These are phyloP conservation scores for Vicia villosa DNA, from an alignment of 306 rosid genomes.

Conservation along the genomic window DNA sequence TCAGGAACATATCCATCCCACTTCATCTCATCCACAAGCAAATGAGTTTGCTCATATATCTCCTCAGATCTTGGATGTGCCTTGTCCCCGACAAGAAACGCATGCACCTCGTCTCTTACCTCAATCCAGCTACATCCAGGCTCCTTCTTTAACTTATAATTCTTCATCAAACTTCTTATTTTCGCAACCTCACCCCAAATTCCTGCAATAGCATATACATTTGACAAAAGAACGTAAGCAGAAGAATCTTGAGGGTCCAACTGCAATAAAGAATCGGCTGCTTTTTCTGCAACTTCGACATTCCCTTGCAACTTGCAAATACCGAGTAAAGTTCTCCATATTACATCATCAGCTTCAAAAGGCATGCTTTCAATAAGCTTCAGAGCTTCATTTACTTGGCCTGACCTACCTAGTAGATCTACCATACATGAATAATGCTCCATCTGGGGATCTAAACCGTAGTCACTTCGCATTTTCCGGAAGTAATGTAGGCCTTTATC, in stretches of 20 bases:
- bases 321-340: slow-evolving; percentile 85
- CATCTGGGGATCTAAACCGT: slow-evolving; percentile 70
- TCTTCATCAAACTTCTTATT: slow-evolving; percentile 73
- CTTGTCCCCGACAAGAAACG: slow-evolving; percentile 78
- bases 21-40: slow-evolving; percentile 71
- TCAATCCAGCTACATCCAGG: slow-evolving; percentile 98
- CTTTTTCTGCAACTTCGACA: slow-evolving; percentile 79
- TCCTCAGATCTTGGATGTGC: slow-evolving; percentile 81
- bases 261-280: slow-evolving; percentile 51
- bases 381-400: slow-evolving; percentile 63
- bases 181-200: slow-evolving; percentile 77
- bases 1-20: slow-evolving; percentile 54
- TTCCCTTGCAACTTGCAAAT: slow-evolving; percentile 75
- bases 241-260: slow-evolving; percentile 84
- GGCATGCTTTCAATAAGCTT: slow-evolving; percentile 80
- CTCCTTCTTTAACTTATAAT: slow-evolving; percentile 64
- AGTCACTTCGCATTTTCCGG: slow-evolving; percentile 55
- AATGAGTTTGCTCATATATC: slow-evolving; percentile 59
- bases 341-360: slow-evolving; percentile 70
- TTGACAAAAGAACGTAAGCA: slow-evolving; percentile 71
- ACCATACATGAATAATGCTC: slow-evolving; percentile 93
- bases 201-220: slow-evolving; percentile 67
- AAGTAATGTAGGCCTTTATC: slow-evolving; percentile 64
- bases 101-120: slow-evolving; percentile 71
- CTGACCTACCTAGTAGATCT: slow-evolving; percentile 83